Base-by-base conservation (phyloP, 108 stramenopile genomes). In the Skeletonema marinoi region DNA sequence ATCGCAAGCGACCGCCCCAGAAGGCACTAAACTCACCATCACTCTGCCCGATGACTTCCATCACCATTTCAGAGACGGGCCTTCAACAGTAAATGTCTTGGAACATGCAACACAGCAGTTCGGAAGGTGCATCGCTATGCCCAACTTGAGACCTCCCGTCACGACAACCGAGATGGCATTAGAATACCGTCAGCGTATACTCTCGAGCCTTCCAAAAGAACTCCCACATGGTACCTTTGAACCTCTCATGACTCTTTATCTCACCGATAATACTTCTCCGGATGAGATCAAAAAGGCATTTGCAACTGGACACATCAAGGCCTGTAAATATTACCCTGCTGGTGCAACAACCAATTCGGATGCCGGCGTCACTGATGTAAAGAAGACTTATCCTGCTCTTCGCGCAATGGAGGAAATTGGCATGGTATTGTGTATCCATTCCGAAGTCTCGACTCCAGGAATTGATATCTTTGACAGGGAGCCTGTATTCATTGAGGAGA, bases 321-420 rank as follows among this genome's bases (percentile, higher is more conserved):
- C 93, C 0, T 94, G 91, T 81, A 99, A 99, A 81, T 97, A 96
- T 62, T 99, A 99, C 82, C 99, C 99, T 5, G 98, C 98, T 16
- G 99, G 99, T 35, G 99, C 99, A 6, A 99, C 99, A 1, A 99
- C 99, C 61, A 99, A 99, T 76, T 94, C 92, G 4, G 97, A 96
- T 69, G 88, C 84, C 13, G 99, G 99, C 9, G 99, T 99, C 12
- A 96, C 96, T 8, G 90, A 98, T 68, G 79, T 98, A 6, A 87
- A 89, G 66, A 93, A 92, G 32, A 69, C 90, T 3, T 90, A 90
- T 75, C 92, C 96, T 7, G 95, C 93, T 29, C 78, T 99, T 51
- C 75, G 89, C 46, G 90, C 72, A 36, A 98, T 99, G 98, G 88
- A 86, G 36, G 89, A 97, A 71, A 68, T 89, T 8, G 96, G 97